Conservation (phyloP, 805 yeast genomes). For the Lipomyces spencermartinsiae region DNA sequence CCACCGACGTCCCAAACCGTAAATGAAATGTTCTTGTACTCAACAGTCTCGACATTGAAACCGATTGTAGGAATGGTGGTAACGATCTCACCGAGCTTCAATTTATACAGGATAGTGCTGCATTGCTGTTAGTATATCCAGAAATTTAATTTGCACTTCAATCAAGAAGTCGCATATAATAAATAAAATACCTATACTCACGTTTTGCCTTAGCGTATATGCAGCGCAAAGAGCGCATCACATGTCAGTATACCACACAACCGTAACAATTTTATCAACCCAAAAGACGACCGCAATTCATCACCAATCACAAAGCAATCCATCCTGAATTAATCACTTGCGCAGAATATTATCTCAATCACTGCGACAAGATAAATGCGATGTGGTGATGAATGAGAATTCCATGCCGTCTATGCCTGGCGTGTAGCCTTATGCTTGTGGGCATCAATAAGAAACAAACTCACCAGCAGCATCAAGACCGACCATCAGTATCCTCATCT, state of each 20-base stretch:
- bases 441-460: slow-evolving; percentile 36
- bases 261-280: neutral
- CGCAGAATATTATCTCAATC: neutral
- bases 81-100: slow-evolving; percentile 53
- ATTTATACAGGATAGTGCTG: slow-evolving; percentile 74
- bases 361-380: neutral
- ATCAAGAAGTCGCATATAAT: neutral
- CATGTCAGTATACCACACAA: neutral
- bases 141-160: neutral
- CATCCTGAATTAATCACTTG: neutral
- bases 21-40: slow-evolving; percentile 79
- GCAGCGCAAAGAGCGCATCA: neutral
- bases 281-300: neutral
- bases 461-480: slow-evolving; percentile 93
- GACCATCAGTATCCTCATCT: slow-evolving; percentile 74
- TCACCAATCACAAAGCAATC: slow-evolving; percentile 1
- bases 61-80: slow-evolving; percentile 75
- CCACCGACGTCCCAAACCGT: slow-evolving; percentile 98
- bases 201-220: slow-evolving; percentile 31
- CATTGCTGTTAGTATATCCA: neutral
- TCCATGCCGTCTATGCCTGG: neutral
- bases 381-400: neutral
- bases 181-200: slow-evolving; percentile 15
- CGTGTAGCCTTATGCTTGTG: slow-evolving; percentile 17
- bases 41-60: slow-evolving; percentile 87